These are phyloP conservation scores for Fusarium pseudonygamai DNA, from an alignment of 2,329 filamentous ascomycete species.

Conservation along the genomic window DNA sequence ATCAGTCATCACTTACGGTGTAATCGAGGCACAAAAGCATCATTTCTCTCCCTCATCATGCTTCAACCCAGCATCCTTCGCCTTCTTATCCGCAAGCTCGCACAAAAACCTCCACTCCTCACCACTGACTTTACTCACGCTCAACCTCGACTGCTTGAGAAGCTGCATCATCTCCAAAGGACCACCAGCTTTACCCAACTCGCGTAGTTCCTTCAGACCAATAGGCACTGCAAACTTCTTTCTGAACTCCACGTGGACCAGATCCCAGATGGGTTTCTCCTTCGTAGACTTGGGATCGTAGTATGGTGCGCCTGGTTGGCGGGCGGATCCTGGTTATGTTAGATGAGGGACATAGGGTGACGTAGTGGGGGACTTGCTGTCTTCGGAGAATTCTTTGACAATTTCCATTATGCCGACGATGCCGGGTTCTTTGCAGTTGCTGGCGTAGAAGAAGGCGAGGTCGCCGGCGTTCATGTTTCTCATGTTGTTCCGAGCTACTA, in stretches of 20 bases:
- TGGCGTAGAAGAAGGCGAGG: constrained; percentile 96
- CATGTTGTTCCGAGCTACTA: constrained; percentile 82
- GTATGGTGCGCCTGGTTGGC: constrained; percentile 66
- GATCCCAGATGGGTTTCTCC: constrained; percentile 73
- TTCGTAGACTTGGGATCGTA: constrained; percentile 79
- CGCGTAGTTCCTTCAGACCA: constrained; percentile 75
- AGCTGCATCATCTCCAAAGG: constrained; percentile 81
- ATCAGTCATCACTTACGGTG: no score
- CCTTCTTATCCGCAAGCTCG: constrained; percentile 58
- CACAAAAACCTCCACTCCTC: constrained; percentile 74
- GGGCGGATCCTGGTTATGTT: constrained; percentile 43
- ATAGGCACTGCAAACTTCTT: constrained; percentile 81
- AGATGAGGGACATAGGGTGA: no score
- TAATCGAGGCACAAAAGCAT: background rate
- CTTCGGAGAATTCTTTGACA: constrained; percentile 82
- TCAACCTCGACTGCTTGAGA: constrained; percentile 82
- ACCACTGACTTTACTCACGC: constrained; percentile 75
- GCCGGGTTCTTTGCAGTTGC: constrained; percentile 88
- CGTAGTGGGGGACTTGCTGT: constrained; percentile 62
- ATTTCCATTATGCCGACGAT: constrained; percentile 92
- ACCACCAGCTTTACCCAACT: constrained; percentile 63
- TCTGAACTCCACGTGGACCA: constrained; percentile 88
- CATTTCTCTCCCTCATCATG: constrained; percentile 33
- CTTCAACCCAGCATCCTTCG: constrained; percentile 49
- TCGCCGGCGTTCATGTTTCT: constrained; percentile 91